Evolutionary conservation across 83 land plant genomes (phyloP).

Genomic region (Isoetes engelmannii): DNA sequence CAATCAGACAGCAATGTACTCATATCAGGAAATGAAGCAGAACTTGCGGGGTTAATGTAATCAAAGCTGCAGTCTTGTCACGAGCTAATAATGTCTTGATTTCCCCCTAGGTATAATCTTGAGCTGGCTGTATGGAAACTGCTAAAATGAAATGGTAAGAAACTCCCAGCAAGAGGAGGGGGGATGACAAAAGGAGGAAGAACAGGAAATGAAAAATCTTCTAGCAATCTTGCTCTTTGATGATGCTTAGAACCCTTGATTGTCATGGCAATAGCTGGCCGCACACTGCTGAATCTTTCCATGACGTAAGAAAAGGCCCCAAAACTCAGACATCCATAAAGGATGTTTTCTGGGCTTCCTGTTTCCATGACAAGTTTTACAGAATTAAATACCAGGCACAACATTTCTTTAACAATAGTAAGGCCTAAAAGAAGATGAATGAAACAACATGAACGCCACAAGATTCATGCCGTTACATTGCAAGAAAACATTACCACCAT

Average conservation of each 20-base stretch:
- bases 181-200: slow-evolving; percentile 18
- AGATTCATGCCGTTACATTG: neutral
- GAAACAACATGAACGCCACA: neutral
- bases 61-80: too few relatives aligned
- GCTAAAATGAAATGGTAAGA: too few relatives aligned
- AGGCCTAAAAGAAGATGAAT: neutral
- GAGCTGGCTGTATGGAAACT: too few relatives aligned
- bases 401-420: neutral
- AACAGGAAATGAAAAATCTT: neutral
- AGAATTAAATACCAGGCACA: neutral
- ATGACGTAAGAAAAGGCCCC: slow-evolving; percentile 19
- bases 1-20: too few relatives aligned
- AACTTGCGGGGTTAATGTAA: too few relatives aligned
- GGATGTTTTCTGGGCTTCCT: slow-evolving; percentile 17
- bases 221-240: neutral
- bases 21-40: too few relatives aligned
- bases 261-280: slow-evolving; percentile 11
- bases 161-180: neutral
- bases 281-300: slow-evolving; percentile 16
- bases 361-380: neutral
- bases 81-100: too few relatives aligned
- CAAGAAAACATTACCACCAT: neutral
- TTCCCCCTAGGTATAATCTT: too few relatives aligned
- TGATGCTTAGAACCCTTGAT: neutral
- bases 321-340: slow-evolving; percentile 17